phyloP scores from a whole-genome alignment of 345 rosid genomes.

The Bruguiera parviflora region DNA sequence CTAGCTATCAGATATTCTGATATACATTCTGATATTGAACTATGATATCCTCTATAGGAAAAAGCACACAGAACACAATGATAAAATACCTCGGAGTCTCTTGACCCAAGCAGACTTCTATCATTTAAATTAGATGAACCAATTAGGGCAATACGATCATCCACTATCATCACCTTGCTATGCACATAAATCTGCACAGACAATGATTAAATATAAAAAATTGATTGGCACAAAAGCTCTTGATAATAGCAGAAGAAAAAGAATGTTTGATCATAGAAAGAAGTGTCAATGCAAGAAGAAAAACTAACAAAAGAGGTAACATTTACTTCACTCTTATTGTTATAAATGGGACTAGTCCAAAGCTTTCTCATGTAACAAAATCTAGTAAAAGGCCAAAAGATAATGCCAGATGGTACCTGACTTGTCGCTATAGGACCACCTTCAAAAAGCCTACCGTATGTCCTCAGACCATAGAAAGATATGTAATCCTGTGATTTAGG shows the following conservation, averaged over 20 bases:
- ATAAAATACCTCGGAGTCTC: constrained; percentile 81
- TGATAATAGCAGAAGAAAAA: no score
- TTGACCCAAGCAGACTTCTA: constrained; percentile 86
- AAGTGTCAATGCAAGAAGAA: no score
- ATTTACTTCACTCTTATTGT: no score
- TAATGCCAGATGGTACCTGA: constrained; percentile 43
- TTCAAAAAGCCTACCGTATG: constrained; percentile 63
- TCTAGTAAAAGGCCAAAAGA: background rate
- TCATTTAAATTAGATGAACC: constrained; percentile 94
- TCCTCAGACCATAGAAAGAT: constrained; percentile 78
- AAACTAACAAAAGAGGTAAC: no score
- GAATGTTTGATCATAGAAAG: no score
- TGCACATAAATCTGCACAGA: constrained; percentile 74
- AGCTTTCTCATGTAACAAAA: no score
- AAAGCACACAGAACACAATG: background rate
- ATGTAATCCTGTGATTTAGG: constrained; percentile 68
- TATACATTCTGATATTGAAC: no score
- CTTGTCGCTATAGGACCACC: constrained; percentile 77
- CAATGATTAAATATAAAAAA: background rate
- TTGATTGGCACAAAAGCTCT: no score
- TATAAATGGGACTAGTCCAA: no score
- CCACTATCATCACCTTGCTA: constrained; percentile 85
- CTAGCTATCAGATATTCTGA: background rate
- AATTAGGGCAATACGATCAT: constrained; percentile 58
- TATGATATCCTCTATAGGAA: background rate